Evolutionary conservation across 2,329 filamentous ascomycete genomes (phyloP).

Genomic region (Ascochyta koolunga): DNA sequence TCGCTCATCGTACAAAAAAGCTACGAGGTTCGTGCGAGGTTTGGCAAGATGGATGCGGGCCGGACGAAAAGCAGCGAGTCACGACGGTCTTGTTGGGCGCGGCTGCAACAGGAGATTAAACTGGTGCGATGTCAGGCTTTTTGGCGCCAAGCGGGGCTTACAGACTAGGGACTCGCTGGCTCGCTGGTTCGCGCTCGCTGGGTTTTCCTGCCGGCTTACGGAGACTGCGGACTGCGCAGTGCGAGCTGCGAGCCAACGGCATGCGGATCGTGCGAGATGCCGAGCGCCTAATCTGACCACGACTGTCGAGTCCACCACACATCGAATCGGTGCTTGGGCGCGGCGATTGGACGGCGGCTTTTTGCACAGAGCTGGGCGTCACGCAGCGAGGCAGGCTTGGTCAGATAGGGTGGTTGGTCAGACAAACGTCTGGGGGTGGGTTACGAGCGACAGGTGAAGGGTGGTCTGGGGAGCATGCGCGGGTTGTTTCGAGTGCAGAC

Average conservation of each 20-base stretch:
- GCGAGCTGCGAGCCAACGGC: constrained; percentile 8
- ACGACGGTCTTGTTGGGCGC: constrained; percentile 5
- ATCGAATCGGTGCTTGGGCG: not conserved
- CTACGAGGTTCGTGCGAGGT: constrained; percentile 10
- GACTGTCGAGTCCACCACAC: constrained; percentile 8
- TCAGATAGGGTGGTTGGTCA: constrained; percentile 2
- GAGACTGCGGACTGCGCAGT: not conserved
- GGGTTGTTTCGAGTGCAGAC: constrained; percentile 13
- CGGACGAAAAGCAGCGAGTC: constrained; percentile 17
- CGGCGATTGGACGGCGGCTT: constrained; percentile 18
- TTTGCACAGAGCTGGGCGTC: not conserved
- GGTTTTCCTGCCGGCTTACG: not conserved
- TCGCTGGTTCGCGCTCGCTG: not conserved
- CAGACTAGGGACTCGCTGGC: not conserved
- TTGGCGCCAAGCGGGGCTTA: constrained; percentile 4
- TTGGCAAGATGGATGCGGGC: constrained; percentile 3
- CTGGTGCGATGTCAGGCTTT: constrained; percentile 10
- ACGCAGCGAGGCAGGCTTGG: constrained; percentile 1
- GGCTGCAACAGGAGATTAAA: constrained; percentile 4
- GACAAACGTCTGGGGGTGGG: constrained; percentile 15
- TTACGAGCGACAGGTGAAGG: not conserved
- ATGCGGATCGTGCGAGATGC: constrained; percentile 28
- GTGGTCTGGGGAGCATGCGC: too few relatives aligned
- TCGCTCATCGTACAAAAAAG: constrained; percentile 5
- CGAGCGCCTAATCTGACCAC: constrained; percentile 31